Evolutionary conservation across 208 protist species (phyloP).

Genomic region (Blechomonas ayalai): DNA sequence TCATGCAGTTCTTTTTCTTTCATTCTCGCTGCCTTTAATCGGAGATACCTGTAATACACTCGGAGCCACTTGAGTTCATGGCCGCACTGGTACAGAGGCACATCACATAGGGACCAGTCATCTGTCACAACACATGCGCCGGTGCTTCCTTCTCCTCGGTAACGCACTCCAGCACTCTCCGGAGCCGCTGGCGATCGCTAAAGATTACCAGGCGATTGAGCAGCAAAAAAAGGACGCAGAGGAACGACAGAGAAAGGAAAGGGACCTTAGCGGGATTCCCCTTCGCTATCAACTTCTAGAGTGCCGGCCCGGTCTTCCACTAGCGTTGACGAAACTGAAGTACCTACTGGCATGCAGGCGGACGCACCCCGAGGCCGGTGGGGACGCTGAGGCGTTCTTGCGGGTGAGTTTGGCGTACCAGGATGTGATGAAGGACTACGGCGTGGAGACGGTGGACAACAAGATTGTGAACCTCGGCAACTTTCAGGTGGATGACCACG

Average conservation of each 20-base stretch:
- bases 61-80: no score
- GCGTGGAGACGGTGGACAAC: conserved; percentile 78
- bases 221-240: conserved; percentile 30
- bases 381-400: conserved; percentile 69
- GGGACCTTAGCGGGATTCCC: conserved; percentile 54
- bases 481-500: conserved; percentile 62
- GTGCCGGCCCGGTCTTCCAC: conserved; percentile 57
- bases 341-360: conserved; percentile 71
- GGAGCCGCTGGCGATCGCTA: conserved; percentile 25
- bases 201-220: conserved; percentile 68
- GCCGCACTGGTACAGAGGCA: no score
- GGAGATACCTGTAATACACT: no score
- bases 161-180: conserved; percentile 34
- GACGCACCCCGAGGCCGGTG: conserved; percentile 75
- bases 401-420: conserved; percentile 77
- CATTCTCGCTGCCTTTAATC: no score
- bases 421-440: conserved; percentile 84
- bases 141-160: conserved; percentile 25
- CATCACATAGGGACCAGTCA: no score
- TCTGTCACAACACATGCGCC: conserved; percentile 54
- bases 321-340: conserved; percentile 75
- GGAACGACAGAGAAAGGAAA: conserved; percentile 33
- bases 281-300: conserved; percentile 76
- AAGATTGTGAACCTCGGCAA: conserved; percentile 81
- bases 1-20: no score